Evolutionary conservation across 805 yeast genomes (phyloP).

Genomic region (Metschnikowia matae): DNA sequence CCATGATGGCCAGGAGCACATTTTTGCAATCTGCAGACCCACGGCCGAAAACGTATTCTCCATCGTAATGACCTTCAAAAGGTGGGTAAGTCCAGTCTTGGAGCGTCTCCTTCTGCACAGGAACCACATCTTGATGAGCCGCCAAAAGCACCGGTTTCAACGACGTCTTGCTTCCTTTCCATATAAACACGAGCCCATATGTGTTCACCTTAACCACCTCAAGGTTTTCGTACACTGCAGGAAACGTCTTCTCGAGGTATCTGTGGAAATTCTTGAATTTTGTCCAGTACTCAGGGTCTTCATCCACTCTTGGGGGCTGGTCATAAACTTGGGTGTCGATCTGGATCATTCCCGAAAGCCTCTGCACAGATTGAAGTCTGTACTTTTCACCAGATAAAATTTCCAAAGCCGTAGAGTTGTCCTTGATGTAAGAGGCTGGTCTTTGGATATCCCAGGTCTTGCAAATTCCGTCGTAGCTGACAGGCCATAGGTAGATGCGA

Average conservation of each 20-base stretch:
- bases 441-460: conserved; percentile 16
- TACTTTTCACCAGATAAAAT: conserved; percentile 12
- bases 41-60: conserved; percentile 19
- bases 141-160: conserved; percentile 35
- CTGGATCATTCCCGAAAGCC: conserved; percentile 15
- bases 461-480: conserved; percentile 14
- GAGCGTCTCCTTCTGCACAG: conserved; percentile 37
- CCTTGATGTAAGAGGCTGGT: conserved; percentile 23
- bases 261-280: conserved; percentile 25
- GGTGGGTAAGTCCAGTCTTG: conserved; percentile 38
- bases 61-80: conserved; percentile 33
- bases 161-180: conserved; percentile 30
- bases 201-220: conserved; percentile 34
- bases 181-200: conserved; percentile 34
- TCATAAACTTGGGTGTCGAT: conserved; percentile 18
- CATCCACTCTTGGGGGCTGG: conserved; percentile 16
- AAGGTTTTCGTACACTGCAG: conserved; percentile 30
- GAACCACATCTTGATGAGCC: conserved; percentile 43
- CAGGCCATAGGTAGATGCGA: conserved; percentile 17
- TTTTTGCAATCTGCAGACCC: conserved; percentile 20
- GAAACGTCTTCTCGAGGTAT: conserved; percentile 30
- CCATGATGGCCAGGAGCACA: conserved; percentile 16
- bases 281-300: conserved; percentile 17
- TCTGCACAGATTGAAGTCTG: conserved; percentile 10
- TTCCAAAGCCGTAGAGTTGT: conserved; percentile 27